These are phyloP conservation scores for Murraya paniculata DNA, from an alignment of 345 rosid genomes.

Conservation along the genomic window DNA sequence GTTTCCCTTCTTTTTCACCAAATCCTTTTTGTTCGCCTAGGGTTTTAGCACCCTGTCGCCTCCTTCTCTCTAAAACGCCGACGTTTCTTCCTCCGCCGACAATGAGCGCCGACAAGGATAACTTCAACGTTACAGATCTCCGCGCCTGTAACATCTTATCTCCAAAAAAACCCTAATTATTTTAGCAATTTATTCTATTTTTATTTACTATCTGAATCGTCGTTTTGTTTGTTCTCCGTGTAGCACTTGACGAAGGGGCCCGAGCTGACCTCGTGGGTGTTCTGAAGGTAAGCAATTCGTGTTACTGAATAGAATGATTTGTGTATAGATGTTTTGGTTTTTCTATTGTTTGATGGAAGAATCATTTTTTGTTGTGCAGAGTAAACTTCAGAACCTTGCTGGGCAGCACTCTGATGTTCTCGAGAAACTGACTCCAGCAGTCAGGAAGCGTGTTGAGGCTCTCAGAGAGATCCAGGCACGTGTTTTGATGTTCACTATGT, in stretches of 20 bases:
- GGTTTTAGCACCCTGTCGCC: slow-evolving; percentile 39
- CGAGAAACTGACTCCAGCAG: slow-evolving; percentile 54
- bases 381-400: slow-evolving; percentile 76
- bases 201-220: not conserved
- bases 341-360: not conserved
- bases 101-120: slow-evolving; percentile 70
- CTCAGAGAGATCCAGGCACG: slow-evolving; percentile 89
- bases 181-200: not conserved
- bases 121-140: slow-evolving; percentile 71
- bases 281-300: slow-evolving; percentile 59
- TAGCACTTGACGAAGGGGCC: slow-evolving; percentile 68
- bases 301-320: not conserved
- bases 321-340: not conserved
- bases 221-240: slow-evolving; percentile 1
- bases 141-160: slow-evolving; percentile 40
- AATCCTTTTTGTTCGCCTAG: slow-evolving; percentile 37
- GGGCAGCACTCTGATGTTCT: slow-evolving; percentile 73
- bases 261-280: slow-evolving; percentile 79
- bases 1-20: not conserved
- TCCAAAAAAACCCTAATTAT: not conserved
- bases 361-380: slow-evolving; percentile 33
- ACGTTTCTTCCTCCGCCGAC: slow-evolving; percentile 16
- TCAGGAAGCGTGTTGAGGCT: slow-evolving; percentile 86
- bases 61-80: not conserved
- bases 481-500: not conserved